These are phyloP conservation scores for Cladosporium sphaerospermum DNA, from an alignment of 2,329 filamentous ascomycete genomes.

Conservation along the genomic window DNA sequence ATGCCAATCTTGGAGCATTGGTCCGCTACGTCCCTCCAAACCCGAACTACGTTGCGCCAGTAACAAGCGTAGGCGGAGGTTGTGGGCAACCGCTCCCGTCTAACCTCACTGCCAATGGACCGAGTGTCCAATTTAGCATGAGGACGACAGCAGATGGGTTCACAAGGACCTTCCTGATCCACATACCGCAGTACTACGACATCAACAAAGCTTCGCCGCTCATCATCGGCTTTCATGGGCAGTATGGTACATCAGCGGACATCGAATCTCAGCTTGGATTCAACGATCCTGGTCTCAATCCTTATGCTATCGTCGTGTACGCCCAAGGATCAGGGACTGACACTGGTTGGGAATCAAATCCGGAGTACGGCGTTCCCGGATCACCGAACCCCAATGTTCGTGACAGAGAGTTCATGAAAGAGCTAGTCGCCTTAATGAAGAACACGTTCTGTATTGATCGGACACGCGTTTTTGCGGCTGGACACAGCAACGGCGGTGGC, in stretches of 20 bases:
- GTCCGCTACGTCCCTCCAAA: constrained; percentile 18
- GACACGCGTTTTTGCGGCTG: constrained; percentile 39
- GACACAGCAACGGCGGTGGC: constrained; percentile 52
- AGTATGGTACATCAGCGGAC: constrained; percentile 28
- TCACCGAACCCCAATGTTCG: constrained; percentile 16
- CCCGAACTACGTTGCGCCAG: constrained; percentile 15
- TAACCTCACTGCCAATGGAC: constrained; percentile 17
- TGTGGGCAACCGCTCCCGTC: constrained; percentile 20
- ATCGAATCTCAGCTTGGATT: constrained; percentile 39
- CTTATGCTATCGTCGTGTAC: constrained; percentile 39
- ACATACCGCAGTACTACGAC: constrained; percentile 36
- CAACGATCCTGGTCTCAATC: constrained; percentile 37
- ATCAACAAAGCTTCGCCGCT: constrained; percentile 32
- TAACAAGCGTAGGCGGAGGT: constrained; percentile 19
- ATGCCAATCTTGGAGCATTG: constrained; percentile 8
- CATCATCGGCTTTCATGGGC: constrained; percentile 43
- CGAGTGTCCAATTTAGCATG: constrained; percentile 15
- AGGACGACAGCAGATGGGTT: constrained; percentile 21
- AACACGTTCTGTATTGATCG: constrained; percentile 41
- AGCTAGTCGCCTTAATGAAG: constrained; percentile 36
- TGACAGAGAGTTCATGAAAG: constrained; percentile 39
- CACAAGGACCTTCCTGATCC: constrained; percentile 32
- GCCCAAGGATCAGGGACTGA: constrained; percentile 28
- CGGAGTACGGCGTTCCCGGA: constrained; percentile 4
- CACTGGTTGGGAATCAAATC: constrained; percentile 17